Conservation (phyloP, 306 rosid species). For the Cucumis hystrix region DNA sequence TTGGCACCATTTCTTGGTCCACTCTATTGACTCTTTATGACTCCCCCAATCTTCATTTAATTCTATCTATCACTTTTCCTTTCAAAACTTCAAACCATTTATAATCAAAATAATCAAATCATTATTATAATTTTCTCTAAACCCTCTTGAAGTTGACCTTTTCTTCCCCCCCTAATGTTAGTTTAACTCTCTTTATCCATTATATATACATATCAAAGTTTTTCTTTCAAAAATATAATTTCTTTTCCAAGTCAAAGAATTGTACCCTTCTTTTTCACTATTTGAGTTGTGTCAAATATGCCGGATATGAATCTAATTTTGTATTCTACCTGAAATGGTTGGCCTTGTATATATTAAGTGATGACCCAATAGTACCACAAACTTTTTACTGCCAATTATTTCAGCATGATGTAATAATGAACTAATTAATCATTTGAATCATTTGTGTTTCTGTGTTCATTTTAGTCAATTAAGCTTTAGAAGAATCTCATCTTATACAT, state of each 20-base stretch:
- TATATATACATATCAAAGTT: too few relatives aligned
- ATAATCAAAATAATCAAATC: too few relatives aligned
- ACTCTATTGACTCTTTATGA: neutral
- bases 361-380: neutral
- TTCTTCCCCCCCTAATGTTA: neutral
- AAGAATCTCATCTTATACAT: too few relatives aligned
- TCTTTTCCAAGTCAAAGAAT: neutral
- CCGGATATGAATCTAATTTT: neutral
- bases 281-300: neutral
- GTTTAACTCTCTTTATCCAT: neutral
- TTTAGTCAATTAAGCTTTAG: too few relatives aligned
- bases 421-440: neutral
- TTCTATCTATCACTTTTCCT: neutral
- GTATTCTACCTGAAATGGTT: neutral
- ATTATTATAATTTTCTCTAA: too few relatives aligned
- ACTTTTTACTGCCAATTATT: neutral
- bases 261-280: neutral
- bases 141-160: neutral
- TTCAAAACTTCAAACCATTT: neutral
- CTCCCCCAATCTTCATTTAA: neutral
- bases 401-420: neutral
- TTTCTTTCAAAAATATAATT: too few relatives aligned
- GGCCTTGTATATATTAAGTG: neutral
- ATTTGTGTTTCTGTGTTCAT: neutral
- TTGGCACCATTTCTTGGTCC: conserved; percentile 10